Conservation (phyloP, 805 yeast species). For the Ogataea methanolica region DNA sequence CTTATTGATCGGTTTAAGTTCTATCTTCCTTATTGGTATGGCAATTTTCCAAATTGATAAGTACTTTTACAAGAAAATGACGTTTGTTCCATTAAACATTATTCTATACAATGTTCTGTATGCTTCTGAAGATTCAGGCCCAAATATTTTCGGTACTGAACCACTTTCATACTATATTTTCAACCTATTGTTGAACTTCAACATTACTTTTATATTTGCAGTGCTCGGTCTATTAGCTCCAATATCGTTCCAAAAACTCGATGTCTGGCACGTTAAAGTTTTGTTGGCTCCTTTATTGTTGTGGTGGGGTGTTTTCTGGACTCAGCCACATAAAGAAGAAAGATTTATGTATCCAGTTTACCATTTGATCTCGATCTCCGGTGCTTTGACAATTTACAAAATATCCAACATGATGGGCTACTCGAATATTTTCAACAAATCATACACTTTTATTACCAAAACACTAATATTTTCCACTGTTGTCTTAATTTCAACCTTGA, state of each 20-base stretch:
- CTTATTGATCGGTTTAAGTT: constrained; percentile 13
- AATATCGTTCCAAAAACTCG: constrained; percentile 12
- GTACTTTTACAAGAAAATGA: constrained; percentile 51
- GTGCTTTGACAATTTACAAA: constrained; percentile 42
- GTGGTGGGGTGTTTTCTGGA: constrained; percentile 64
- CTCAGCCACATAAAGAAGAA: constrained; percentile 92
- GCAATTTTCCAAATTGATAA: constrained; percentile 47
- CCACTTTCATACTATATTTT: constrained; percentile 66
- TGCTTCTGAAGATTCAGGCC: constrained; percentile 71
- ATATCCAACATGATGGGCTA: constrained; percentile 11
- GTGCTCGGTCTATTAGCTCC: constrained; percentile 34
- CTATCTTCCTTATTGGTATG: constrained; percentile 14
- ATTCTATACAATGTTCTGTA: constrained; percentile 74
- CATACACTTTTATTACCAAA: constrained; percentile 7
- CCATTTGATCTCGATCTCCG: constrained; percentile 59
- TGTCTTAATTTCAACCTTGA: constrained; percentile 36
- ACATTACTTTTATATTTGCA: constrained; percentile 43
- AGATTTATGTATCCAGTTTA: constrained; percentile 85
- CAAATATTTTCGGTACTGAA: constrained; percentile 86
- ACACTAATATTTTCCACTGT: constrained; percentile 9
- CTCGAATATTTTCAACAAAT: constrained; percentile 9
- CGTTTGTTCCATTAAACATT: constrained; percentile 77
- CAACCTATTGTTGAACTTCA: constrained; percentile 74
- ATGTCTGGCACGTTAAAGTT: constrained; percentile 16
- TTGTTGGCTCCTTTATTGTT: constrained; percentile 47